Base-by-base conservation (phyloP, 1,284 basidiomycete species). In the Moniliella sp. region DNA sequence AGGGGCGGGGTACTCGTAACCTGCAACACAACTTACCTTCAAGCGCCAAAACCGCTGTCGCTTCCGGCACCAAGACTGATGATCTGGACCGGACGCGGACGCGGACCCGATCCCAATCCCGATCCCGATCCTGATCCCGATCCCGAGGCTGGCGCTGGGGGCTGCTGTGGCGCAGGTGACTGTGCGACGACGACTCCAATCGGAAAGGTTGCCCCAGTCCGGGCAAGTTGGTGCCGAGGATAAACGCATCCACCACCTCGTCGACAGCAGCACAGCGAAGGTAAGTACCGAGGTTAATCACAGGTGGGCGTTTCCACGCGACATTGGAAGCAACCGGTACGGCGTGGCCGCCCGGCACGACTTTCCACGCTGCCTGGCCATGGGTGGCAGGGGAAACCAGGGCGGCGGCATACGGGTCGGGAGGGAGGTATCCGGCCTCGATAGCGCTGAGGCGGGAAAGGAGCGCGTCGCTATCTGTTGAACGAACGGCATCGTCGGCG, bases 271-370 rank as follows among this genome's bases (percentile, higher is more conserved):
- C 67, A 0, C 78, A 76, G 33, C 91, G 71, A 34, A 91, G 72
- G 45, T 78, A 80, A 1, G 88, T 97, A 5, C 88, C 88, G 28
- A 93, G 69, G 57, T 94, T 94, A 66, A 97, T 94, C 44, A 94
- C 63, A 0, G 86, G 86, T 23, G 70, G 71, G 57, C 15, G 64
- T 57, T 36, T 77, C 67, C 59, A 69, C 81, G 3, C 17, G 19
- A 34, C 32, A 17, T 25, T 7, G 15, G 16, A 13, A 9, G 28
- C 11, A 18, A 16, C 17, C 16, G 15, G 17, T 11, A 30, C 10
- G 16, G 16, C 10, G 2, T 30, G 14, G 4, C 11, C 15, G 15
- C 9, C 2, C 13, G 11, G 16, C 16, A 29, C 13, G 10, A 8
- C 13, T n/a, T 11, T 15, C 7, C 13, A 29, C 28, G 13, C n/a